Percentiles rank a stretch among this genome's conserved stretches.
Evolutionary conservation across 108 stramenopile genomes (phyloP).

Genomic region (Skeletonema grethae): DNA sequence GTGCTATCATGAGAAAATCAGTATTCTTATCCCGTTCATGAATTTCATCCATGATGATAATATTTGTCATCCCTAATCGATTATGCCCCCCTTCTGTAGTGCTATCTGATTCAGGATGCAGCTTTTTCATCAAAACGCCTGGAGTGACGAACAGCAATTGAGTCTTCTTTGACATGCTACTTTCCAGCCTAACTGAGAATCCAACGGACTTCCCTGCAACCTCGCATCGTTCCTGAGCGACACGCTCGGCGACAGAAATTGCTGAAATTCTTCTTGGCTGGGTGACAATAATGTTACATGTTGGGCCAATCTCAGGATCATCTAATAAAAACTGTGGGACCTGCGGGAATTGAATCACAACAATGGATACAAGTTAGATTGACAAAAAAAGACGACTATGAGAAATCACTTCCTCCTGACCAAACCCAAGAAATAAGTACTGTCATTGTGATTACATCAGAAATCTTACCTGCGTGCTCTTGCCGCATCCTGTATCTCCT

Average conservation of each 20-base stretch:
- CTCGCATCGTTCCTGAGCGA: constrained; percentile 76
- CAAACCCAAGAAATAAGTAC: too few relatives aligned
- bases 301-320: constrained; percentile 42
- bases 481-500: constrained; percentile 70
- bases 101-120: constrained; percentile 80
- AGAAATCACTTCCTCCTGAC: too few relatives aligned
- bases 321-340: constrained; percentile 85
- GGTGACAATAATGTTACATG: constrained; percentile 84
- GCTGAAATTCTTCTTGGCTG: constrained; percentile 92
- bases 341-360: constrained; percentile 41
- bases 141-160: constrained; percentile 88
- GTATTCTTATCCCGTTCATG: constrained; percentile 91
- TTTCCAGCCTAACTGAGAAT: constrained; percentile 85
- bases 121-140: constrained; percentile 77
- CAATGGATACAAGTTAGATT: too few relatives aligned
- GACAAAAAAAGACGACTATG: too few relatives aligned
- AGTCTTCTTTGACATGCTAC: constrained; percentile 58
- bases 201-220: constrained; percentile 62
- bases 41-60: constrained; percentile 90
- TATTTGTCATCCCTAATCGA: constrained; percentile 62
- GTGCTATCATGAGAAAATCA: constrained; percentile 88
- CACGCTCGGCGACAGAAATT: constrained; percentile 89
- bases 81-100: constrained; percentile 10
- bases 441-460: too few relatives aligned
- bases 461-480: constrained; percentile 78